These are phyloP conservation scores for Cardamine occulta DNA, from an alignment of 345 rosid species.

Conservation along the genomic window DNA sequence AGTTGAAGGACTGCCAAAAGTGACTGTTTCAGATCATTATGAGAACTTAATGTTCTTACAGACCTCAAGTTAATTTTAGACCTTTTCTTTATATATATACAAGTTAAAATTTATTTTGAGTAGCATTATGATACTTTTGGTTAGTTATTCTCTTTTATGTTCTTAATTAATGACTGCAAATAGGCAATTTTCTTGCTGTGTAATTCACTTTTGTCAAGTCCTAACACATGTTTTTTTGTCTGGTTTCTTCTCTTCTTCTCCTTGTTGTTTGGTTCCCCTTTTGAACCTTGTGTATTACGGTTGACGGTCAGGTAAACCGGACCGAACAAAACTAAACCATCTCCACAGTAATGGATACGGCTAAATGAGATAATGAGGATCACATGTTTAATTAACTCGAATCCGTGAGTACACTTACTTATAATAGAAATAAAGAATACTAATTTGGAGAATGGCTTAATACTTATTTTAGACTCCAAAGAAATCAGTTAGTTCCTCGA, in stretches of 20 bases:
- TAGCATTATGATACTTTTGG: neutral
- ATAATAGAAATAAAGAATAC: constrained; percentile 3
- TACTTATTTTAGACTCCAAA: neutral
- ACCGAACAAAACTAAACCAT: neutral
- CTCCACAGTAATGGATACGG: neutral
- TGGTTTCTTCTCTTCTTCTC: neutral
- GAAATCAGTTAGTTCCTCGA: neutral
- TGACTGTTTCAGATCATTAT: constrained; percentile 13
- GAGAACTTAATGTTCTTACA: constrained; percentile 3
- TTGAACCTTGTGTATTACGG: neutral
- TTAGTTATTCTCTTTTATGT: neutral
- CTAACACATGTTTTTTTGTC: neutral
- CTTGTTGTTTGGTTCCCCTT: neutral
- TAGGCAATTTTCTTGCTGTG: neutral
- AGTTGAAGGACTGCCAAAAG: neutral
- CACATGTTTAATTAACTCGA: neutral
- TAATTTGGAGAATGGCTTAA: neutral
- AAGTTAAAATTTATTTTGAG: no score
- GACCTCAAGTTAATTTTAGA: neutral
- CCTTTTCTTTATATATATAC: no score
- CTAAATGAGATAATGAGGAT: neutral
- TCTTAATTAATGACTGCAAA: neutral
- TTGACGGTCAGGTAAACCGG: neutral
- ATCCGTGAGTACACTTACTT: neutral
- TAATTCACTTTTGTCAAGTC: neutral